These are phyloP conservation scores for Fusarium sp. DNA, from an alignment of 2,329 filamentous ascomycete genomes.

Conservation along the genomic window DNA sequence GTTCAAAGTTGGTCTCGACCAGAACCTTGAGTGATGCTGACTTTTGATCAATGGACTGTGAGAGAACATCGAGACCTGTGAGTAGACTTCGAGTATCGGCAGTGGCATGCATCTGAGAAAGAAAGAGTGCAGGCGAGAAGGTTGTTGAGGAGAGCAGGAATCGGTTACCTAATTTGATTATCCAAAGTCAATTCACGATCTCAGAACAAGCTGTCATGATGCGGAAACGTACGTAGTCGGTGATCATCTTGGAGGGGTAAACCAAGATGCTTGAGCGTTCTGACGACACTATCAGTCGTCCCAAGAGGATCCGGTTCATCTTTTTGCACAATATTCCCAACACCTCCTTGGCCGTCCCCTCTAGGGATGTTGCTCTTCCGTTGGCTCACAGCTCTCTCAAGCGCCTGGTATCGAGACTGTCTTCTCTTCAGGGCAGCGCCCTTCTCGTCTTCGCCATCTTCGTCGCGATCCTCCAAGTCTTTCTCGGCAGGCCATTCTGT, in stretches of 20 bases:
- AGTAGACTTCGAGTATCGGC: constrained; percentile 86
- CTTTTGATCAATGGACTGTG: constrained; percentile 95
- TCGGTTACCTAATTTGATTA: constrained; percentile 73
- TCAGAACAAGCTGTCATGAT: constrained; percentile 14
- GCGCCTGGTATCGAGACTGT: constrained; percentile 85
- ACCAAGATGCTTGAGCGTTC: constrained; percentile 79
- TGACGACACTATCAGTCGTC: constrained; percentile 86
- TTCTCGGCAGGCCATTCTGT: constrained; percentile 88
- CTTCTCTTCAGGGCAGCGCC: constrained; percentile 65
- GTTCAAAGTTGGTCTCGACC: constrained; percentile 97
- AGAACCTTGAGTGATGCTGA: constrained; percentile 95
- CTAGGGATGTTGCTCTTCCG: constrained; percentile 74
- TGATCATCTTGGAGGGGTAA: constrained; percentile 86
- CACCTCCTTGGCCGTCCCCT: constrained; percentile 72
- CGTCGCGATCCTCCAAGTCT: constrained; percentile 73
- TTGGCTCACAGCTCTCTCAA: constrained; percentile 80
- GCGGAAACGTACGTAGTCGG: constrained; percentile 71
- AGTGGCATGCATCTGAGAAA: constrained; percentile 89
- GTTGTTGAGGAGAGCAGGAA: constrained; percentile 96
- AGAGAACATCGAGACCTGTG: constrained; percentile 85
- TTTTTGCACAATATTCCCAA: constrained; percentile 84
- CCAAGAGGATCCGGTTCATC: constrained; percentile 95
- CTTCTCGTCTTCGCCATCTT: constrained; percentile 66
- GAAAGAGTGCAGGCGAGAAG: constrained; percentile 91
- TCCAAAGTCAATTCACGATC: constrained; percentile 32